phyloP scores from a whole-genome alignment of 2,329 filamentous ascomycete species.

The Aureobasidium leucospermi region DNA sequence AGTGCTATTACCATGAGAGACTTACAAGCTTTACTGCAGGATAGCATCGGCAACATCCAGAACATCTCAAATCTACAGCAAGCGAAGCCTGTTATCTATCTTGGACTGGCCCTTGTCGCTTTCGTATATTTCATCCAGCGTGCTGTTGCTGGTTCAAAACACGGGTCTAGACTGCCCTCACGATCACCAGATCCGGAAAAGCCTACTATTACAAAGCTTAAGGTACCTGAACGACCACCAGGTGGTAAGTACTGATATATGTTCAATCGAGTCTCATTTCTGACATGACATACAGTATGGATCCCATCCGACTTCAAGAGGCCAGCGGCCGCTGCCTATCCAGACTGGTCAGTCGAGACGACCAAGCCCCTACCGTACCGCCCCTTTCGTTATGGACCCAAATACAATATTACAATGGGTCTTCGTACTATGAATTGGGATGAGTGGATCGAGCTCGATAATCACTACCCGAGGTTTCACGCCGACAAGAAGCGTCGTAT shows the following conservation, averaged over 20 bases:
- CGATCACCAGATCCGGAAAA: slow-evolving; percentile 41
- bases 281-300: slow-evolving; percentile 41
- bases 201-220: slow-evolving; percentile 23
- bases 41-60: background rate
- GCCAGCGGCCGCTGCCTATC: slow-evolving; percentile 55
- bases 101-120: slow-evolving; percentile 1
- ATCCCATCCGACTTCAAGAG: slow-evolving; percentile 50
- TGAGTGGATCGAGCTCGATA: slow-evolving; percentile 82
- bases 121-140: background rate
- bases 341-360: slow-evolving; percentile 58
- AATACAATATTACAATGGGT: slow-evolving; percentile 71
- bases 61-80: background rate
- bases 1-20: background rate
- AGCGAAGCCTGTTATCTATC: slow-evolving; percentile 4
- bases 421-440: slow-evolving; percentile 61
- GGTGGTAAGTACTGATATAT: slow-evolving; percentile 36
- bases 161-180: slow-evolving; percentile 1
- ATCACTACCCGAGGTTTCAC: slow-evolving; percentile 67
- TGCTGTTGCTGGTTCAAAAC: background rate
- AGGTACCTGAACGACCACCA: slow-evolving; percentile 32
- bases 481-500: slow-evolving; percentile 64
- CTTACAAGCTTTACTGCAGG: background rate
- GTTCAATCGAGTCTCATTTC: background rate
- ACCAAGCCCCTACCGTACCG: slow-evolving; percentile 71
- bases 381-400: slow-evolving; percentile 69